Evolutionary conservation across 148 eudicot genomes (phyloP).

Genomic region (Rhododendron ovatum): DNA sequence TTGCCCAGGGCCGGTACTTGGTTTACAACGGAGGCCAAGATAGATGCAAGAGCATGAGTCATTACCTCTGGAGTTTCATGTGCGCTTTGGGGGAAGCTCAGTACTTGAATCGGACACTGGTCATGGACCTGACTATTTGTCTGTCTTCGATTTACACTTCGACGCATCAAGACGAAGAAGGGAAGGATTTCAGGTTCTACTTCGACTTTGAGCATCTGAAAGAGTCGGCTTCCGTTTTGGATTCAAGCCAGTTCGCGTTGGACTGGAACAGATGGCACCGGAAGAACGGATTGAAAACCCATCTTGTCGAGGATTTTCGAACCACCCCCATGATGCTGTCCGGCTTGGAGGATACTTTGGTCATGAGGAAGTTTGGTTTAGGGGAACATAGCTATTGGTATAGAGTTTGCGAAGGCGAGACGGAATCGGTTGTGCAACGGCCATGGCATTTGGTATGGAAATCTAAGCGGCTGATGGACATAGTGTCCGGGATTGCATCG

Average conservation of each 20-base stretch:
- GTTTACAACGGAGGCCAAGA: constrained; percentile 80
- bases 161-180: constrained; percentile 71
- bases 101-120: constrained; percentile 80
- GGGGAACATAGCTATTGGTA: constrained; percentile 98
- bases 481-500: constrained; percentile 70
- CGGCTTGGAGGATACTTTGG: constrained; percentile 51
- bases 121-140: constrained; percentile 82
- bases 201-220: constrained; percentile 92
- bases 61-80: constrained; percentile 86
- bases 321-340: constrained; percentile 70
- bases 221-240: constrained; percentile 80
- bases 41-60: constrained; percentile 92
- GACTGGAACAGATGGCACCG: constrained; percentile 81
- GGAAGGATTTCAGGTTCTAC: constrained; percentile 90
- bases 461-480: constrained; percentile 79
- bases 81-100: constrained; percentile 98
- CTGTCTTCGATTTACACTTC: constrained; percentile 72
- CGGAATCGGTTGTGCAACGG: constrained; percentile 71
- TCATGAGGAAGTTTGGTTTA: constrained; percentile 77
- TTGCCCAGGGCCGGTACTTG: constrained; percentile 65
- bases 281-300: constrained; percentile 44
- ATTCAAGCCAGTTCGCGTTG: constrained; percentile 70
- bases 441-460: constrained; percentile 96
- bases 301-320: constrained; percentile 73
- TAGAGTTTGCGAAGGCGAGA: constrained; percentile 92